Evolutionary conservation across 352 stramenopile genomes (phyloP).

Genomic region (Phytopythium cucurbitacearum): DNA sequence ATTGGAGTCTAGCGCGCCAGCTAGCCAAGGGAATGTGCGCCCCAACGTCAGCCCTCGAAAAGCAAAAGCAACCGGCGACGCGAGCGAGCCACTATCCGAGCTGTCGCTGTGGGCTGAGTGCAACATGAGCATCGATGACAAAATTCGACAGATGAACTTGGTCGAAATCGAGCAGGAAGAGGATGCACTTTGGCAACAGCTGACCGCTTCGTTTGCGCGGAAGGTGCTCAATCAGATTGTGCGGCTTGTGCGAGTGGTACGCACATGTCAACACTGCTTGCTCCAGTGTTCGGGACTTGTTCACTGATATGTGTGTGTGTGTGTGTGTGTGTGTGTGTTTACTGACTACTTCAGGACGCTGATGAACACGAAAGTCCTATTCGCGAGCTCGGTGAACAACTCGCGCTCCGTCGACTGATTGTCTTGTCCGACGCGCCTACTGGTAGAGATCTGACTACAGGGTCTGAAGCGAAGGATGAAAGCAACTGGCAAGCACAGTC

Average conservation of each 20-base stretch:
- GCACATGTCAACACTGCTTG: slow-evolving; percentile 3
- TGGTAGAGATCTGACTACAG: slow-evolving; percentile 2
- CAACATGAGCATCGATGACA: slow-evolving; percentile 56
- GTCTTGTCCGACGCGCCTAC: slow-evolving; percentile 28
- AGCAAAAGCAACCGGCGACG: slow-evolving; percentile 25
- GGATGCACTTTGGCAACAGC: slow-evolving; percentile 42
- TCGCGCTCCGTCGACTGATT: slow-evolving; percentile 70
- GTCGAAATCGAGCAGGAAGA: slow-evolving; percentile 71
- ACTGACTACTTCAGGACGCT: slow-evolving; percentile 11
- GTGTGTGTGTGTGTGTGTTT: not conserved
- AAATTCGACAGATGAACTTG: slow-evolving; percentile 47
- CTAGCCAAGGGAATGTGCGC: slow-evolving; percentile 15
- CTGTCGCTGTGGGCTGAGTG: slow-evolving; percentile 68
- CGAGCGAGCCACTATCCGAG: slow-evolving; percentile 23
- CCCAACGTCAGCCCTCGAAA: slow-evolving; percentile 41
- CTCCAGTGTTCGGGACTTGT: not conserved
- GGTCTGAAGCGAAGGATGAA: slow-evolving; percentile 8
- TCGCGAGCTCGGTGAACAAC: slow-evolving; percentile 49
- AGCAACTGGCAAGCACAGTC: slow-evolving; percentile 45
- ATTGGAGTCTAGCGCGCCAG: slow-evolving; percentile 43
- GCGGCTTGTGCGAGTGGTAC: slow-evolving; percentile 43
- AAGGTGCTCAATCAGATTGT: slow-evolving; percentile 68
- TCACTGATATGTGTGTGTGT: slow-evolving; percentile 1
- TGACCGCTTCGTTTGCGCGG: slow-evolving; percentile 58
- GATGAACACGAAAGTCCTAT: slow-evolving; percentile 39